Base-by-base conservation (phyloP, 768 basidiomycete species). In the Pleurotus tuoliensis region DNA sequence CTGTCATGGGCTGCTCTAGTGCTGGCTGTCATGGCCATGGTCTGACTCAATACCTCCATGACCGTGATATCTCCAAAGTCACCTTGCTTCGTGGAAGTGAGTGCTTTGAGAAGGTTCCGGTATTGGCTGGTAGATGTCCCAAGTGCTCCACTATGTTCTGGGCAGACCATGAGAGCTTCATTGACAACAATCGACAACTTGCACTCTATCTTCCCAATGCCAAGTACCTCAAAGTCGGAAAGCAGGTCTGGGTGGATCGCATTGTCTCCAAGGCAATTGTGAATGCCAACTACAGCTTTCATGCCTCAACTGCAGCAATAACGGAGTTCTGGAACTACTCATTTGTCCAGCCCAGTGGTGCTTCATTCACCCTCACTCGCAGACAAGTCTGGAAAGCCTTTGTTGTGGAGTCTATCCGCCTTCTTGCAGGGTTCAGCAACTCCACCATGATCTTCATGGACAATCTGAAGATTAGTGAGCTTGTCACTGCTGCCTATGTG, bases 371-470 rank as follows among this genome's bases (percentile, higher is more conserved):
- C 20, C 9, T 63, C 16, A 55, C 59, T 22, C 34, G 41, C 16
- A 16, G 47, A 20, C 61, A 65, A 15, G 46, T 63, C 3, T 65
- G 63, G 64, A 50, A 58, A 43, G 56, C 61, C 12, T 65, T 63
- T 64, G 57, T 65, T 30, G 48, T 64, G 20, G 63, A 65, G 53
- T 62, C 64, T 30, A 54, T 65, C 8, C 43, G 61, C 5, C 30
- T 47, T 16, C 52, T 64, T 55, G 61, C 63, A 18, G 27, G 44
- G n/a, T 24, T 27, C 12, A 44, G 50, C 20, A 37, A 59, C 34
- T 45, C 25, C 0, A 22, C 40, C 51, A 24, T 60, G 9, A 47
- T 25, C 7, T 38, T 58, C 25, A 25, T 16, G n/a, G 58, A 57
- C 51, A 37, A 37, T 16, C n/a, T 59, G 9, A 15, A 16, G 24